Evolutionary conservation across 768 basidiomycete genomes (phyloP), one percentile per base, ranked within the genome.

Genomic region (Phanerodontia chrysosporium): DNA sequence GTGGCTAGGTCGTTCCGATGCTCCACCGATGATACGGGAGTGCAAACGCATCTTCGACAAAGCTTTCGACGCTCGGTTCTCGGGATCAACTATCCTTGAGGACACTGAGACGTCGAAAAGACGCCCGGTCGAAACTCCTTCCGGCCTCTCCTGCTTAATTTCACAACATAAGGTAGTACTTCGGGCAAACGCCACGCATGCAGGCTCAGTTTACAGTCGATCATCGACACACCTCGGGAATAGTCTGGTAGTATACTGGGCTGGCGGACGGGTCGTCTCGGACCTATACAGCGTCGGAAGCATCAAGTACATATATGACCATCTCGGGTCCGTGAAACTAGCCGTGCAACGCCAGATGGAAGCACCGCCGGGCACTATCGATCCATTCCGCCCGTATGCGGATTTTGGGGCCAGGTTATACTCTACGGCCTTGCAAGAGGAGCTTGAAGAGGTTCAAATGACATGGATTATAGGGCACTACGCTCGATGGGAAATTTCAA

Each of bases 221-320:
- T 24, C 16, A 18, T 55, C 27, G 4, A 42, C 32, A 16, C 58
- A 54, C 29, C 21, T 54, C 3, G 44, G 58, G 8, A 59, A 59
- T 51, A 59, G 58, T 28, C 52, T 59, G 2, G 28, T 59, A 2
- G 21, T n/a, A 12, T 59, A 46, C 52, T 35, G 45, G 22, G 28
- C 21, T n/a, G n/a, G n/a, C 13, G 27, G 51, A 4, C 27, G 29
- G 16, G 21, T 29, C 35, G 27, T 16, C 27, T 22, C 5, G 57
- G 21, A 36, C n/a, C 45, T 16, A 13, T 24, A 16, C 4, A 7
- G 7, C 12, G 49, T 24, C 7, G 58, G 58, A 24, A 48, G 58
- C 52, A 56, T 55, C 59, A 51, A 60, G 59, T 51, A 55, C 27
- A 55, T 56, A 29, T 55, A 39, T 46, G 45, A 36, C 21, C 12